Percentiles rank a stretch among this genome's conserved stretches.
Conservation (phyloP, 2,329 filamentous ascomycete genomes). For the Thelonectria olida region DNA sequence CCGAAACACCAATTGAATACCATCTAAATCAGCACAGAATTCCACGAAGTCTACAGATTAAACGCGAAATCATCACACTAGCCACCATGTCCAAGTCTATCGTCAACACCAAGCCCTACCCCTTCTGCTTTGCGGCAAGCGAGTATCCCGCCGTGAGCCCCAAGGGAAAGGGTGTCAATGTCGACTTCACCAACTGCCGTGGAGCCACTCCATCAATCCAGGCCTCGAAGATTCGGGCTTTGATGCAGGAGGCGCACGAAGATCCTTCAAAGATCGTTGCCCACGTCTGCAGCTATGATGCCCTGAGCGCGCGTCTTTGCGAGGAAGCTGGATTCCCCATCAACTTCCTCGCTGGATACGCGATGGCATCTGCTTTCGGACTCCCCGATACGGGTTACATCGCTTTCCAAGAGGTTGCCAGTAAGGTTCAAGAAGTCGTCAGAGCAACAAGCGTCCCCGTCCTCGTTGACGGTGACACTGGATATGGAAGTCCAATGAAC, state of each 20-base stretch:
- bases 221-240: conserved; percentile 47
- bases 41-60: too few relatives aligned
- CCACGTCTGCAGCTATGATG: conserved; percentile 54
- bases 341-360: conserved; percentile 54
- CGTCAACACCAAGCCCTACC: conserved; percentile 41
- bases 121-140: conserved; percentile 39
- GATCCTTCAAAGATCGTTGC: conserved; percentile 56
- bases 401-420: conserved; percentile 55
- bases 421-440: conserved; percentile 53
- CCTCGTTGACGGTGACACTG: conserved; percentile 57
- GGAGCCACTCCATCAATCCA: conserved; percentile 50
- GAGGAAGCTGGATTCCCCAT: conserved; percentile 58
- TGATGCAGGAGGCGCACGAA: conserved; percentile 51
- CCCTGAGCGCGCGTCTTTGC: conserved; percentile 52
- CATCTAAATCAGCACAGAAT: too few relatives aligned
- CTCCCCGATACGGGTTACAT: conserved; percentile 60
- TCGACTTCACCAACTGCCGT: conserved; percentile 42
- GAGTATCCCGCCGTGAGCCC: neutral
- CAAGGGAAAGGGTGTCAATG: conserved; percentile 12
- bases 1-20: too few relatives aligned
- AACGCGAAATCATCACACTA: neutral
- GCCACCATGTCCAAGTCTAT: conserved; percentile 31
- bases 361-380: conserved; percentile 50
- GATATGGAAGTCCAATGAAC: conserved; percentile 58
- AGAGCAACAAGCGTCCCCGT: conserved; percentile 51